phyloP scores from a whole-genome alignment of 208 protist species.

The Acanthamoeba polyphaga region DNA sequence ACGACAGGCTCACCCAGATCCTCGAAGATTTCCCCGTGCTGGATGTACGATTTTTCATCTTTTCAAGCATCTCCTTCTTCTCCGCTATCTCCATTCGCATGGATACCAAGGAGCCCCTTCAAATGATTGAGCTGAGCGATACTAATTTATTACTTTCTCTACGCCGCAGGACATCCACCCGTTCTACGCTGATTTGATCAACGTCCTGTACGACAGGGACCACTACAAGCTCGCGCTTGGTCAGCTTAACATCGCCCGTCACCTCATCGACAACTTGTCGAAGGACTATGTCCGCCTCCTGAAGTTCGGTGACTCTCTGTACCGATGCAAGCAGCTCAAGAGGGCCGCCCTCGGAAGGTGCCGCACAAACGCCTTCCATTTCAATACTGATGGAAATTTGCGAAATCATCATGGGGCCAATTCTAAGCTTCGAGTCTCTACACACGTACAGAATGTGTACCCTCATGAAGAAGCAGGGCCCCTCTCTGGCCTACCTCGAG shows the following conservation, averaged over 20 bases:
- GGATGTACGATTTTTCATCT: constrained; percentile 83
- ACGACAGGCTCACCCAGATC: constrained; percentile 98
- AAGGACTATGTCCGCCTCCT: constrained; percentile 99
- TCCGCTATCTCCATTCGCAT: neutral
- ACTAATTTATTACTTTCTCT: neutral
- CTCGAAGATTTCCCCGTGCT: constrained; percentile 94
- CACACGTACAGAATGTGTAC: constrained; percentile 96
- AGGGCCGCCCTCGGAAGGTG: constrained; percentile 97
- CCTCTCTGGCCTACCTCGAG: constrained; percentile 98
- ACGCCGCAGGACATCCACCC: constrained; percentile 98
- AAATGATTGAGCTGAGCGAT: too few relatives aligned
- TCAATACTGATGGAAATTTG: neutral
- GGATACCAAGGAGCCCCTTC: neutral
- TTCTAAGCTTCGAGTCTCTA: neutral
- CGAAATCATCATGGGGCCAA: too few relatives aligned
- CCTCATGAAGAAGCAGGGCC: constrained; percentile 97
- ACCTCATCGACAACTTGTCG: constrained; percentile 98
- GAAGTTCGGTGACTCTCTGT: constrained; percentile 99
- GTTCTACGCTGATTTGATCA: constrained; percentile 99
- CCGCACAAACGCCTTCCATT: neutral
- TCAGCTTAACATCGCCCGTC: constrained; percentile 97
- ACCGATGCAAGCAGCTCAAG: constrained; percentile 99
- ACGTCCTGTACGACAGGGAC: constrained; percentile 99
- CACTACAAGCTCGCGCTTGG: constrained; percentile 99
- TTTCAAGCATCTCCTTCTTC: neutral